Base-by-base conservation (phyloP, 2,329 filamentous ascomycete genomes). In the Elsinoe necatrix region DNA sequence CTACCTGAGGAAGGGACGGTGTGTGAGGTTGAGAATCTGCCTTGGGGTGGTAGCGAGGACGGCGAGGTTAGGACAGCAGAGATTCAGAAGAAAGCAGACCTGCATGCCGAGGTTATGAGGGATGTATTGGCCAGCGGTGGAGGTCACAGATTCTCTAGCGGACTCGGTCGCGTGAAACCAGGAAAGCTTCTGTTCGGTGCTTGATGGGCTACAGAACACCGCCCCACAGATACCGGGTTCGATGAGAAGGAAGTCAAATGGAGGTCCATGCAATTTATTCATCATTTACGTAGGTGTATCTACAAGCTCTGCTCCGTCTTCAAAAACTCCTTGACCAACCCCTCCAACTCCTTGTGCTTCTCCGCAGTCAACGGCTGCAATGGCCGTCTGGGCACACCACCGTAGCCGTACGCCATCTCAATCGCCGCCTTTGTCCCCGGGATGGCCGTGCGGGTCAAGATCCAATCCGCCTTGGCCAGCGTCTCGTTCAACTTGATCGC, bases 391-490 rank as follows among this genome's bases (percentile, higher is more conserved):
- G 88, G 87, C 68, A 83, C 82, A 2, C 86, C 87, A 25, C 89
- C 89, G 68, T 95, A 95, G 50, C 88, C 88, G 67, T 82, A 89
- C 70, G 89, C 89, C 62, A 76, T 82, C 75, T 93, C 83, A 64
- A 95, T 84, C 9, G 86, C 87, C 62, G 81, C 82, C 78, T 95
- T 95, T 20, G 89, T 93, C n/a, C 87, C 89, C 0, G 89, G 85
- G 64, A 93, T 89, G 45, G 87, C 87, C 0, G 85, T 78, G 74
- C 90, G 90, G 60, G 89, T 93, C 56, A 92, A 75, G 42, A 85
- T 83, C 88, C 88, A 95, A 71, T 95, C 89, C 29, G 85, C 85
- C 67, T 83, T 83, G 65, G 85, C 84, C 60, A 95, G 80, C n/a
- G 85, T 72, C 70, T 86, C 87, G 69, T 95, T 89, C 66, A 91